Evolutionary conservation across 1,139 yeast genomes (phyloP).

Genomic region (Yamadazyma diospyri): DNA sequence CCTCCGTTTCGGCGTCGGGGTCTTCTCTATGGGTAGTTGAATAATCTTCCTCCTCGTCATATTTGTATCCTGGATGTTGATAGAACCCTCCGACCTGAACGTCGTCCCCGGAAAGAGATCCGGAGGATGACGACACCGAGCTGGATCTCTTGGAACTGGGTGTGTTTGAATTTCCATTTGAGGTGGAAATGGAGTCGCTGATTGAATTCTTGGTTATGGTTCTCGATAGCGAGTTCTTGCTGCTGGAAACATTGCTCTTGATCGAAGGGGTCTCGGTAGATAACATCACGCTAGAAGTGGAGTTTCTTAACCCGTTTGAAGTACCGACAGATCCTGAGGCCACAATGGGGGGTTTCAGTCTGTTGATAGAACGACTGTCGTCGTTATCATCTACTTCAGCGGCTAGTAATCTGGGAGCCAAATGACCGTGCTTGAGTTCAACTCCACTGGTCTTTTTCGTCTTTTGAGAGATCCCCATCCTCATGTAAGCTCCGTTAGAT

Average conservation of each 20-base stretch:
- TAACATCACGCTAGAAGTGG: conserved; percentile 17
- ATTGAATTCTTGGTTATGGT: conserved; percentile 29
- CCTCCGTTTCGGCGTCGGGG: conserved; percentile 18
- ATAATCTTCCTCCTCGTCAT: conserved; percentile 13
- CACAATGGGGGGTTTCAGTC: not conserved
- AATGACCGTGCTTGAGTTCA: conserved; percentile 71
- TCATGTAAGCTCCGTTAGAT: conserved; percentile 30
- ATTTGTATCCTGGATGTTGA: conserved; percentile 42
- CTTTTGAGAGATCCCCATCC: conserved; percentile 24
- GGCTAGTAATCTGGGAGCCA: conserved; percentile 71
- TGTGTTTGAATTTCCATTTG: conserved; percentile 16
- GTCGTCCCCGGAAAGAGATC: conserved; percentile 21
- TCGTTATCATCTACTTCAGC: conserved; percentile 74
- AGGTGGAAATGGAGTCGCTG: conserved; percentile 17
- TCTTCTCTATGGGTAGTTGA: conserved; percentile 11
- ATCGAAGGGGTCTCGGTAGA: conserved; percentile 9
- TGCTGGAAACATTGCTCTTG: conserved; percentile 11
- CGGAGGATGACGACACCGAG: conserved; percentile 15
- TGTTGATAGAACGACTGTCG: conserved; percentile 11
- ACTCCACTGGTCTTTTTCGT: conserved; percentile 43
- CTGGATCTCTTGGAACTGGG: conserved; percentile 6
- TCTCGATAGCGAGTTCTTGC: conserved; percentile 26
- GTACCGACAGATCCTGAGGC: not conserved
- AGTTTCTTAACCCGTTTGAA: conserved; percentile 5
- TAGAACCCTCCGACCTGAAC: conserved; percentile 30